Evolutionary conservation across 169 alveolate species (phyloP).

Genomic region (Babesia ovis): DNA sequence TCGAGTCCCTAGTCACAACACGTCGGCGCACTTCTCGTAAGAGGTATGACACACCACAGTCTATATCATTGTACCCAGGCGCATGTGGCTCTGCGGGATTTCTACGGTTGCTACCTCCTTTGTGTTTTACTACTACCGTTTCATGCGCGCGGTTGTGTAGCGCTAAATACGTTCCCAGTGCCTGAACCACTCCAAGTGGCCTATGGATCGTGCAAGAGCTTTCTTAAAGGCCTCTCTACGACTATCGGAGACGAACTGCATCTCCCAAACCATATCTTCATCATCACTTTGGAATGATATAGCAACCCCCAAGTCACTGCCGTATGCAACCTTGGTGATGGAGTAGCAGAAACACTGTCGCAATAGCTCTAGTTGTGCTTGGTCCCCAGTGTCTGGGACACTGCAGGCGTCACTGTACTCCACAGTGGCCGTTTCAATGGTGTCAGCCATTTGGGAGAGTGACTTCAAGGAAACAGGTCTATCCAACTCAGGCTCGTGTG

Average conservation of each 20-base stretch:
- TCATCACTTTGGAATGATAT: background rate
- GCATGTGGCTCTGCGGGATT: slow-evolving; percentile 28
- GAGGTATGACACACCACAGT: background rate
- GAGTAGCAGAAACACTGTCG: slow-evolving; percentile 17
- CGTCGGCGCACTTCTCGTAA: slow-evolving; percentile 17
- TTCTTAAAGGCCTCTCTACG: slow-evolving; percentile 51
- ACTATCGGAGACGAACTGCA: slow-evolving; percentile 34
- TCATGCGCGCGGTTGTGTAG: background rate
- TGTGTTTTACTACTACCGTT: slow-evolving; percentile 23
- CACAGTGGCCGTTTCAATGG: background rate
- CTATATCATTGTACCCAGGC: slow-evolving; percentile 7
- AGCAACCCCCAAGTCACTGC: slow-evolving; percentile 11
- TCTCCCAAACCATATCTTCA: background rate
- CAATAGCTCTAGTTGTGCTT: background rate
- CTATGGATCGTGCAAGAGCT: slow-evolving; percentile 37
- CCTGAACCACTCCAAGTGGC: slow-evolving; percentile 53
- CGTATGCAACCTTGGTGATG: slow-evolving; percentile 12
- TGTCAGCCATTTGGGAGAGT: no score
- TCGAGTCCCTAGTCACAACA: slow-evolving; percentile 8
- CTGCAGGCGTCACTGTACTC: background rate
- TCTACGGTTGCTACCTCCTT: slow-evolving; percentile 12
- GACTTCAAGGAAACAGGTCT: no score
- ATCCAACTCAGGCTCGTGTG: no score
- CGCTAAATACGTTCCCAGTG: slow-evolving; percentile 4
- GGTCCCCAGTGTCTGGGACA: background rate